These are phyloP conservation scores for Phytophthora nicotianae DNA, from an alignment of 352 stramenopile species.

Conservation along the genomic window DNA sequence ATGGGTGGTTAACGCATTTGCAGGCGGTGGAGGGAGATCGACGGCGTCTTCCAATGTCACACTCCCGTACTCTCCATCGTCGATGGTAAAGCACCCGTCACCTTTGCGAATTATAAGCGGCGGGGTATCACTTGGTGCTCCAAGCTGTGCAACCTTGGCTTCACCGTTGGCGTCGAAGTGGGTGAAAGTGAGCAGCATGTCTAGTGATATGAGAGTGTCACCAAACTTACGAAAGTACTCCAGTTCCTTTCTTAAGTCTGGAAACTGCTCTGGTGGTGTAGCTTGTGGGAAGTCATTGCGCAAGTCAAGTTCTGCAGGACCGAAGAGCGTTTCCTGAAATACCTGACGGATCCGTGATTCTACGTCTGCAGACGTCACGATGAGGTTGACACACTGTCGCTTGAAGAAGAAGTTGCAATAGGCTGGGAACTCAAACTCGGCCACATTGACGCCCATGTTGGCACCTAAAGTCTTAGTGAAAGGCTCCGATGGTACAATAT, in stretches of 20 bases:
- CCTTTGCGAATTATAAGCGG: conserved; percentile 71
- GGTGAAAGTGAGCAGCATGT: conserved; percentile 90
- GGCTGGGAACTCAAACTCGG: conserved; percentile 97
- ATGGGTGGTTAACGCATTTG: conserved; percentile 37
- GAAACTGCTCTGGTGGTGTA: conserved; percentile 59
- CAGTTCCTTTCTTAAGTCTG: conserved; percentile 84
- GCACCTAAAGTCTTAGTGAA: conserved; percentile 95
- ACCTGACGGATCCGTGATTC: conserved; percentile 85
- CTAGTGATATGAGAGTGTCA: conserved; percentile 87
- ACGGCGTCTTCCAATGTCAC: conserved; percentile 65
- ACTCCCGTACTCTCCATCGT: conserved; percentile 57
- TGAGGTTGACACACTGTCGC: conserved; percentile 84
- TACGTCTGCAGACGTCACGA: conserved; percentile 79
- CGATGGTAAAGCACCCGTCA: conserved; percentile 64
- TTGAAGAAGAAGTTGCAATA: conserved; percentile 99
- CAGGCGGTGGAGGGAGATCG: conserved; percentile 51
- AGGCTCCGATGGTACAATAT: conserved; percentile 94
- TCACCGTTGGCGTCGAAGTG: conserved; percentile 78
- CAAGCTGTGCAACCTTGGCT: conserved; percentile 59
- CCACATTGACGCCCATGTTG: conserved; percentile 95
- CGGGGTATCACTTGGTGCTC: conserved; percentile 42
- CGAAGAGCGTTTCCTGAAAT: conserved; percentile 91
- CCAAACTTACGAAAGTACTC: conserved; percentile 92
- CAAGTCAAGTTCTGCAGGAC: conserved; percentile 74
- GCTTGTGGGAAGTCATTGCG: conserved; percentile 72